Conservation (phyloP, 371 early-diverging fungal genomes). For the Mycotypha africana region DNA sequence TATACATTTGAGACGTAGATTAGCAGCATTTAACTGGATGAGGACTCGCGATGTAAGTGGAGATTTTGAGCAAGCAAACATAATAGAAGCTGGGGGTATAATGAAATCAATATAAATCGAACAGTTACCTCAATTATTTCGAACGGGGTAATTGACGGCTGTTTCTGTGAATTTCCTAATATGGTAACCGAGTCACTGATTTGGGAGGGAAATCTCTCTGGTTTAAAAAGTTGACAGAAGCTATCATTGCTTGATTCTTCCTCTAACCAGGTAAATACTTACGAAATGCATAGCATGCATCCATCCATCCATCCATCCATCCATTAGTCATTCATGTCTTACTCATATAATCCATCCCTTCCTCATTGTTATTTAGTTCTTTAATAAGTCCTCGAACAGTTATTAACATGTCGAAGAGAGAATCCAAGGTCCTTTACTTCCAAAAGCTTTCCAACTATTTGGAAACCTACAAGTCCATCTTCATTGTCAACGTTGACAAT, state of each 20-base stretch:
- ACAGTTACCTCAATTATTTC: too few relatives aligned
- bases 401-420: constrained; percentile 52
- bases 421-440: constrained; percentile 48
- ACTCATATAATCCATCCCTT: too few relatives aligned
- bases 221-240: background rate
- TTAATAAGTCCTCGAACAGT: constrained; percentile 54
- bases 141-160: too few relatives aligned
- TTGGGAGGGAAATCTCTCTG: background rate
- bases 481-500: constrained; percentile 99
- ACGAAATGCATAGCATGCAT: background rate
- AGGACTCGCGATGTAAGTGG: too few relatives aligned
- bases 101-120: too few relatives aligned
- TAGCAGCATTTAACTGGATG: too few relatives aligned
- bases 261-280: background rate
- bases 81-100: too few relatives aligned
- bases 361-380: too few relatives aligned
- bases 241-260: background rate
- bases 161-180: too few relatives aligned
- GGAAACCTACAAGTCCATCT: constrained; percentile 81
- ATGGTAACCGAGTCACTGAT: background rate
- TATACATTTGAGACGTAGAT: background rate
- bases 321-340: too few relatives aligned
- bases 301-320: background rate
- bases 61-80: too few relatives aligned
- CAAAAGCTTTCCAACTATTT: constrained; percentile 65